phyloP scores from a whole-genome alignment of 305 asterid genomes.

The Fraxinus dipetala region DNA sequence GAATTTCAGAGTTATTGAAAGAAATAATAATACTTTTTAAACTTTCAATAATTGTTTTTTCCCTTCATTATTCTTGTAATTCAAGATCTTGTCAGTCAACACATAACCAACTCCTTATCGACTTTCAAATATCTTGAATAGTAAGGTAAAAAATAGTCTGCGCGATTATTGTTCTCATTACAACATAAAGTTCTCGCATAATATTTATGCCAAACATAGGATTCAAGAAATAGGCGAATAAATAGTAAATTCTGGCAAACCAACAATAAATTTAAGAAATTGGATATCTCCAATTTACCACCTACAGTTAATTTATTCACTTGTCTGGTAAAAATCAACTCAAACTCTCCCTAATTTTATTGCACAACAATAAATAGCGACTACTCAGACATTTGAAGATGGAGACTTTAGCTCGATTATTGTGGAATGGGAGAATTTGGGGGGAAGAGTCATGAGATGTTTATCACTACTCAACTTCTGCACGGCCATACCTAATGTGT shows the following conservation, averaged over 20 bases:
- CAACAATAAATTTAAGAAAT: not conserved
- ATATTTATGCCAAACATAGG: not conserved
- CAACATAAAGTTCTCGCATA: not conserved
- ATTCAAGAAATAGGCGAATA: not conserved
- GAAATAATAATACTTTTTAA: not conserved
- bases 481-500: slow-evolving; percentile 61
- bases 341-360: not conserved
- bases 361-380: slow-evolving; percentile 12
- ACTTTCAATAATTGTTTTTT: not conserved
- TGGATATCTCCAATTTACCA: not conserved
- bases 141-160: not conserved
- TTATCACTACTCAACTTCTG: slow-evolving; percentile 52
- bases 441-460: slow-evolving; percentile 57
- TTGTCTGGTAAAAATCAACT: not conserved
- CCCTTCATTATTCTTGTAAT: not conserved
- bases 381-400: slow-evolving; percentile 10
- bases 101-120: not conserved
- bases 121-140: not conserved
- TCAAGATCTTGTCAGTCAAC: slow-evolving; percentile 47
- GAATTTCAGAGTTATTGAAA: not conserved
- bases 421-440: slow-evolving; percentile 56
- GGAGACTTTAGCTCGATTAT: slow-evolving; percentile 31
- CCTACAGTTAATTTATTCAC: not conserved
- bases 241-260: not conserved
- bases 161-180: not conserved